These are phyloP conservation scores for Apocynum venetum DNA, from an alignment of 257 asterid genomes.

Conservation along the genomic window DNA sequence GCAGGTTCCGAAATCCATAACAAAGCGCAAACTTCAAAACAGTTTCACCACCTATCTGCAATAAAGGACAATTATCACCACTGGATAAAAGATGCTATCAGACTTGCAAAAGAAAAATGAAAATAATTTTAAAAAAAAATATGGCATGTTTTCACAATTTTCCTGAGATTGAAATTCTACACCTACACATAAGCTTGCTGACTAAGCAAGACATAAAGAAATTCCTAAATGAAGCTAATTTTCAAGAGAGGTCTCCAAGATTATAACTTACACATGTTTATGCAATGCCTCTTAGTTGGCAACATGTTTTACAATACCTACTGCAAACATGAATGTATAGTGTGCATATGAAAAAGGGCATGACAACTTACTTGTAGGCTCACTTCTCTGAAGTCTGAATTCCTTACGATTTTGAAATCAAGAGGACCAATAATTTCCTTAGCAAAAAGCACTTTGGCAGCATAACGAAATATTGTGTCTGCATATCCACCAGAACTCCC, in stretches of 20 bases:
- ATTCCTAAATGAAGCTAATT: not conserved
- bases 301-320: constrained; percentile 2
- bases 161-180: not conserved
- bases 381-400: constrained; percentile 84
- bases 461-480: constrained; percentile 72
- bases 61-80: constrained; percentile 1
- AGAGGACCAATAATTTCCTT: constrained; percentile 69
- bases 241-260: not conserved
- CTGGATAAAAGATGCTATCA: not conserved
- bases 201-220: not conserved
- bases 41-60: constrained; percentile 72
- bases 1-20: constrained; percentile 92
- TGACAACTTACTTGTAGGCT: constrained; percentile 68
- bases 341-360: constrained; percentile 10
- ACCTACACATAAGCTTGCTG: not conserved
- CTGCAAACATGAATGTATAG: not conserved
- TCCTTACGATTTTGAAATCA: constrained; percentile 68
- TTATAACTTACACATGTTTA: not conserved
- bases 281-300: not conserved
- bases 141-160: not conserved
- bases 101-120: not conserved
- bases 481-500: constrained; percentile 99
- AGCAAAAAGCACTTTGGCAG: constrained; percentile 62
- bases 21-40: constrained; percentile 87
- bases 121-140: not conserved